These are phyloP conservation scores for Desmodesmus armatus DNA, from an alignment of 139 green algal genomes.

Conservation along the genomic window DNA sequence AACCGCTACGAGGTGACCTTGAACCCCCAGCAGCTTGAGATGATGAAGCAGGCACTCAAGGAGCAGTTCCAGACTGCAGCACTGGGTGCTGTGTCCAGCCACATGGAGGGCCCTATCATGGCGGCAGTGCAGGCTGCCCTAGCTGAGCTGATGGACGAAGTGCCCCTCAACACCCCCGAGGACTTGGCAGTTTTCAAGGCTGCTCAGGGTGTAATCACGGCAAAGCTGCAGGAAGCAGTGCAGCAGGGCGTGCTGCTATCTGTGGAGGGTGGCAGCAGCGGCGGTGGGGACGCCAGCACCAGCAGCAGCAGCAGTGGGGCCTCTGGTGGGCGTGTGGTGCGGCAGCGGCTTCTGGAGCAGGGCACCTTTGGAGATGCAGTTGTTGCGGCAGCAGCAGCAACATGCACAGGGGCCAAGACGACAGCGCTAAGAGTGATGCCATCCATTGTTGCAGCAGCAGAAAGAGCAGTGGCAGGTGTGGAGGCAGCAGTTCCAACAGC, in stretches of 20 bases:
- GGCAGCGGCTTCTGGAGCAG: background rate
- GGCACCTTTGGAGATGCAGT: background rate
- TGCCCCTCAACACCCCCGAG: too few species aligned
- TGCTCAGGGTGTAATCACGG: background rate
- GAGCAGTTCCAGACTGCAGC: background rate
- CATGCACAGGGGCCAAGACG: background rate
- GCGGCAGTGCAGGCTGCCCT: too few species aligned
- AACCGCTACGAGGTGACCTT: background rate
- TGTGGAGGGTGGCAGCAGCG: background rate
- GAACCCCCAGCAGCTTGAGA: background rate
- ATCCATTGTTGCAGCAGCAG: background rate
- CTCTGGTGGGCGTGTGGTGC: background rate
- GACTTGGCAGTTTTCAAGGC: too few species aligned
- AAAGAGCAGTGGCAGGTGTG: background rate
- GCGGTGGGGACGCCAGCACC: background rate
- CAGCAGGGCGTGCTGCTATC: background rate
- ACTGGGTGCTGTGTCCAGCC: background rate
- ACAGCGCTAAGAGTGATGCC: background rate
- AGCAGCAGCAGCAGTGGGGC: background rate
- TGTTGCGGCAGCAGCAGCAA: background rate
- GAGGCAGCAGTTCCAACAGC: too few species aligned
- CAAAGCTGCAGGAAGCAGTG: background rate
- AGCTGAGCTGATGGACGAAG: too few species aligned
- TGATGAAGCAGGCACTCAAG: background rate
- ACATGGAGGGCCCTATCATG: too few species aligned